Conservation (phyloP, 257 asterid species). For the Solanum chmielewskii region DNA sequence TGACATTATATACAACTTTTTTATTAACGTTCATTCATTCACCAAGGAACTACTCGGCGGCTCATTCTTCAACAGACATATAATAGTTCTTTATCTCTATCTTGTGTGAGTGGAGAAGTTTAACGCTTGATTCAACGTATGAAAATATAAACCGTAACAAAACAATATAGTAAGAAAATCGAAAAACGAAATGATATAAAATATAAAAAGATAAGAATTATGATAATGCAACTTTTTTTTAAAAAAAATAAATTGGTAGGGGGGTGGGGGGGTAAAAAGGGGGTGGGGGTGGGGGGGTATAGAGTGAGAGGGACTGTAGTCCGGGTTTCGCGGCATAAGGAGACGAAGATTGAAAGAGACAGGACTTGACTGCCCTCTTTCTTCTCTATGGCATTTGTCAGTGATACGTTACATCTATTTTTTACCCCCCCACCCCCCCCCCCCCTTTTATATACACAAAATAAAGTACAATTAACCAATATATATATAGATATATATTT, state of each 20-base stretch:
- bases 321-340: constrained; percentile 89
- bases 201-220: background rate
- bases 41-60: rapidly evolving
- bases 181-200: no score
- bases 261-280: background rate
- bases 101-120: no score
- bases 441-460: background rate
- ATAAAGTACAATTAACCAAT: background rate
- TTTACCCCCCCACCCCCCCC: background rate
- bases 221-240: background rate
- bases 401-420: constrained; percentile 84
- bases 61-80: no score
- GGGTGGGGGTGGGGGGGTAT: background rate
- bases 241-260: background rate
- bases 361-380: constrained; percentile 33
- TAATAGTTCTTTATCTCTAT: no score
- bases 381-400: constrained; percentile 32
- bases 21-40: no score
- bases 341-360: constrained; percentile 66
- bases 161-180: background rate
- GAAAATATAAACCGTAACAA: no score
- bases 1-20: no score
- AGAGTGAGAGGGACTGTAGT: constrained; percentile 51
- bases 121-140: no score
- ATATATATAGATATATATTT: background rate